Conservation (phyloP, 2,329 filamentous ascomycete species). For the Aspergillus pseudoviridinutans region DNA sequence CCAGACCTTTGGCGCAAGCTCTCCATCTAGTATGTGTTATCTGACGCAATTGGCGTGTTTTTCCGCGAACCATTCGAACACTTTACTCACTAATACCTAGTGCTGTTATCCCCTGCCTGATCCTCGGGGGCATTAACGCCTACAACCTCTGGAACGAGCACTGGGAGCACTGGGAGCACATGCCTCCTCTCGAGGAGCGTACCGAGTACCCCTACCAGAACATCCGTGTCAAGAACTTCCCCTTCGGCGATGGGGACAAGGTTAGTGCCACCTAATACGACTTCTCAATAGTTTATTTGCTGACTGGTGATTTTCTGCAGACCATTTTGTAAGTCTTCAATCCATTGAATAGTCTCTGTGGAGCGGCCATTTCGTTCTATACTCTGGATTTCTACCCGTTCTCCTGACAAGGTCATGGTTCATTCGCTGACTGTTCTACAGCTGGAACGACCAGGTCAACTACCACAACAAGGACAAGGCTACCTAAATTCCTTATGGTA, state of each 20-base stretch:
- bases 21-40: conserved; percentile 77
- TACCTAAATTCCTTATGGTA: conserved; percentile 27
- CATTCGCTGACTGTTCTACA: conserved; percentile 34
- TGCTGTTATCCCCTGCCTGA: conserved; percentile 68
- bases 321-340: conserved; percentile 60
- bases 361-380: neutral
- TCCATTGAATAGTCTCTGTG: neutral
- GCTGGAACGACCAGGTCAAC: conserved; percentile 95
- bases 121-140: conserved; percentile 73
- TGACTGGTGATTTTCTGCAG: conserved; percentile 34
- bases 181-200: conserved; percentile 84
- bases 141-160: conserved; percentile 91
- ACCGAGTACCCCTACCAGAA: conserved; percentile 96
- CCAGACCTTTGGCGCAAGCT: conserved; percentile 93
- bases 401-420: neutral
- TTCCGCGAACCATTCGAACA: neutral
- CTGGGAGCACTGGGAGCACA: conserved; percentile 91
- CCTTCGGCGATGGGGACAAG: conserved; percentile 96
- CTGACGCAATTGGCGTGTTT: neutral
- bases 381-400: neutral
- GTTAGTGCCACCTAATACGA: conserved; percentile 43
- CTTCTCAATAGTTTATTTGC: neutral
- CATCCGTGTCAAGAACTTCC: conserved; percentile 92
- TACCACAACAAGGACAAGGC: conserved; percentile 90
- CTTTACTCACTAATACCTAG: conserved; percentile 46